phyloP scores from a whole-genome alignment of 805 yeast species.

The Candida boleticola region DNA sequence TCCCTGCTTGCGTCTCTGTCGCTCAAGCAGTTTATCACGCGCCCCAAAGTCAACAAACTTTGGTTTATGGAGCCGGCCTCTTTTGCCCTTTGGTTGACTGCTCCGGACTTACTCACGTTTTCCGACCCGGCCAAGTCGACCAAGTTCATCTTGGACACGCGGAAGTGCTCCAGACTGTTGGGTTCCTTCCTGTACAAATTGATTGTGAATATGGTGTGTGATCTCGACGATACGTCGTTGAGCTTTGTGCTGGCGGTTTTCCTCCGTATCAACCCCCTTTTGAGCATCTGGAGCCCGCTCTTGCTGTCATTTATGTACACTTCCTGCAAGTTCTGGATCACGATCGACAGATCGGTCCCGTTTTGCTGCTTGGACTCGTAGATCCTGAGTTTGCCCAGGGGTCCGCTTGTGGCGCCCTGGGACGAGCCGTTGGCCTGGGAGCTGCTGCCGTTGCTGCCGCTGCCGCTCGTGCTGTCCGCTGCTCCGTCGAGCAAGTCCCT shows the following conservation, averaged over 20 bases:
- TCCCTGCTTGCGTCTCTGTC: conserved; percentile 18
- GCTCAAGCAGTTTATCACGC: conserved; percentile 68
- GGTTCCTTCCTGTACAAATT: conserved; percentile 51
- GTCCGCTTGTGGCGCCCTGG: conserved; percentile 5
- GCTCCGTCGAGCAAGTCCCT: conserved; percentile 63
- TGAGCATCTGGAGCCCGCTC: conserved; percentile 56
- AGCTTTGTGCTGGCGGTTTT: conserved; percentile 72
- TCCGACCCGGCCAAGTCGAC: conserved; percentile 97
- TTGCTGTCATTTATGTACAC: conserved; percentile 50
- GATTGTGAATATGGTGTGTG: conserved; percentile 74
- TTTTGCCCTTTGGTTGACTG: conserved; percentile 77
- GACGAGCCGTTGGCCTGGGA: conserved; percentile 27
- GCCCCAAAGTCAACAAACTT: conserved; percentile 79
- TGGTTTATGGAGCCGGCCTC: conserved; percentile 95
- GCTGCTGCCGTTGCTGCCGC: not conserved
- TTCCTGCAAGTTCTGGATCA: conserved; percentile 66
- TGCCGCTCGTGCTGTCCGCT: no score
- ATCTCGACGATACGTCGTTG: conserved; percentile 71
- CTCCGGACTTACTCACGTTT: conserved; percentile 84
- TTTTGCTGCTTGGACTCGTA: conserved; percentile 26
- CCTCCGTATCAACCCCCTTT: conserved; percentile 56
- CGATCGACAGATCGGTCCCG: conserved; percentile 27
- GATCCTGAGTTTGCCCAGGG: conserved; percentile 30
- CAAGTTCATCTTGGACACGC: conserved; percentile 68
- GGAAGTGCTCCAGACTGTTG: conserved; percentile 12